Evolutionary conservation across 371 early-diverging fungal genomes (phyloP), one percentile per base, ranked within the genome.

Genomic region (Actinomucor elegans): DNA sequence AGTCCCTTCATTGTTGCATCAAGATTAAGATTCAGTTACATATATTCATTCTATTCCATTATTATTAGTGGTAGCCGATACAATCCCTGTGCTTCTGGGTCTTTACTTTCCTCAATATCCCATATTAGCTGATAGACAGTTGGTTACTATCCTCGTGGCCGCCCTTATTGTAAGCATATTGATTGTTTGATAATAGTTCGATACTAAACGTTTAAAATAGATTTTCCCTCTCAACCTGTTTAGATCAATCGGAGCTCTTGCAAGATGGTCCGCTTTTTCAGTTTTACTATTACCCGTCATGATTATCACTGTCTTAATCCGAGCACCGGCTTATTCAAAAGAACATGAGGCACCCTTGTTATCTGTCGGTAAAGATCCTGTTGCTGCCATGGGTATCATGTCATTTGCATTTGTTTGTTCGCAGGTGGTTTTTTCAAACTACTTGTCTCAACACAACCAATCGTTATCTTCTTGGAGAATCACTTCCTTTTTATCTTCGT

Each of bases 371-470:
- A 52, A 52, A 36, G 81, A 80, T 61, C 78, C 81, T 23, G 57
- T 81, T 45, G 74, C 77, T 2, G 80, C 81, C 2, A 66, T 79
- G 43, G 84, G 84, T 12, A 80, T 82, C 47, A 81, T 82, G 78
- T 78, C 81, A 2, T 84, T 84, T 62, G 83, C 84, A 2, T 77
- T 84, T 64, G 75, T 83, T n/a, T 82, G 80, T 12, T 61, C 80
- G n/a, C 79, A 80, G 51, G 79, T 79, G 11, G 78, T 75, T 3
- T 81, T 79, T 40, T 63, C 74, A 37, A 84, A 80, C 37, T 84
- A 71, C 50, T 44, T 73, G 46, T 69, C 79, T 7, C 68, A 78
- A 51, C 55, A 59, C 21, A 66, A 75, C 21, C 83, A 77, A 41
- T 67, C 76, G 7, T 52, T 56, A 1, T 28, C 38, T 5, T 57